phyloP scores from a whole-genome alignment of 2,329 filamentous ascomycete species.

The Fusarium sp. region DNA sequence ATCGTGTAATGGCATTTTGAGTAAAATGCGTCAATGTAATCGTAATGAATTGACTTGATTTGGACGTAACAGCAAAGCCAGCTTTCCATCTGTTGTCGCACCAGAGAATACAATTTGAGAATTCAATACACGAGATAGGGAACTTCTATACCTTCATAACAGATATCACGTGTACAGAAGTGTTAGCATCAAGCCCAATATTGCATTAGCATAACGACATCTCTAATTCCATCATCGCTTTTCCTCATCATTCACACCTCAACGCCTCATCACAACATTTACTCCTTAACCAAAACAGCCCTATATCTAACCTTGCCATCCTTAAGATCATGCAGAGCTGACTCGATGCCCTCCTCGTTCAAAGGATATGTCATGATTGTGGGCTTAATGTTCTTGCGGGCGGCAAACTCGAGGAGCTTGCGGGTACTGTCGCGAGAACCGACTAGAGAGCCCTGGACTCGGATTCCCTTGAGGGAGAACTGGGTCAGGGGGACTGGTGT shows the following conservation, averaged over 20 bases:
- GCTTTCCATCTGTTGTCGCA: not conserved
- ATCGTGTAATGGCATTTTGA: not conserved
- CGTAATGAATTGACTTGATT: not conserved
- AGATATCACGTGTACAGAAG: not conserved
- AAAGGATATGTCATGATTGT: conserved; percentile 45
- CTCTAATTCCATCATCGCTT: not conserved
- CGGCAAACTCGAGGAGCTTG: conserved; percentile 46
- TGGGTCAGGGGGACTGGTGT: conserved; percentile 25
- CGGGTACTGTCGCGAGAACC: conserved; percentile 20
- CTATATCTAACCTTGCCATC: conserved; percentile 48
- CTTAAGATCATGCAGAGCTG: conserved; percentile 50
- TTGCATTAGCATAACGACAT: not conserved
- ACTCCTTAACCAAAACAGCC: conserved; percentile 44
- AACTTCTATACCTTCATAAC: too few relatives aligned
- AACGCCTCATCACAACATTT: not conserved
- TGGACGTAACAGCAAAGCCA: too few relatives aligned
- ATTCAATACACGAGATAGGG: too few relatives aligned
- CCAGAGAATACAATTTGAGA: not conserved
- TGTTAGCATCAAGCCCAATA: not conserved
- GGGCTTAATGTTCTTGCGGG: conserved; percentile 42
- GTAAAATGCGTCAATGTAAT: not conserved
- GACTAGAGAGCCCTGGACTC: conserved; percentile 22
- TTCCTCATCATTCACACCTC: not conserved
- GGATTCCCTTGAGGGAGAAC: conserved; percentile 31
- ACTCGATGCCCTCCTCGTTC: conserved; percentile 47